Base-by-base conservation (phyloP, 2,329 filamentous ascomycete species). In the Epichloe brachyelytri region DNA sequence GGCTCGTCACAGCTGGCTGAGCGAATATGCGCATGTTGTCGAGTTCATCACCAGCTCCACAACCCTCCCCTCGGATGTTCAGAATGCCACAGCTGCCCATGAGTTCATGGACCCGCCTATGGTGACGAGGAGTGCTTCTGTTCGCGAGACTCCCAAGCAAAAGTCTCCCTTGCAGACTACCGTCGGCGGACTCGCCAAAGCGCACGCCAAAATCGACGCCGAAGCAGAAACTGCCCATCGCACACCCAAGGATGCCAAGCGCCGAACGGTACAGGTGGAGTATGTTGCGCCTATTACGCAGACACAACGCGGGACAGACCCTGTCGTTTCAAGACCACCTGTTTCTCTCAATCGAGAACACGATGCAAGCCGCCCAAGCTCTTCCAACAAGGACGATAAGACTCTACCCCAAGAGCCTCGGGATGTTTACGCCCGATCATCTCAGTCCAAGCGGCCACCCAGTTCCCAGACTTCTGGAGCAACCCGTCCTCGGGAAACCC, bases 21-120 rank as follows among this genome's bases (percentile, higher is more conserved):
- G 86, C 70, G 93, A 97, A 64, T 98, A 93, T 64, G 86, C 90
- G n/a, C 88, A 95, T 64, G 85, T 97, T 46, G 91, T 98, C 46
- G 88, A 90, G 62, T 90, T 96, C 65, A 96, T 98, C 63, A 97
- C 93, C 20, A 97, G 93, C 68, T 91, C 85, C 63, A 95, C 89
- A 4, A 96, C 91, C 8, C 88, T 86, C 49, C 82, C 88, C 11
- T 82, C 79, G 47, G 90, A 97, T 60, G 90, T 94, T 59, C 83
- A 88, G 58, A 87, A 88, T 59, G 83, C 86, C 2, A 86, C 87
- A 1, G 78, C 87, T 10, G 74, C 80, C 20, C 73, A 78, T 36
- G 79, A 81, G 17, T 68, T 68, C 5, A 65, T 63, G 6, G 78
- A 91, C 53, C 71, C 73, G 2, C 79, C 82, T 0, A 67, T 75